These are phyloP conservation scores for Magnolia kwangsiensis DNA, from an alignment of 164 flowering plant species.

Conservation along the genomic window DNA sequence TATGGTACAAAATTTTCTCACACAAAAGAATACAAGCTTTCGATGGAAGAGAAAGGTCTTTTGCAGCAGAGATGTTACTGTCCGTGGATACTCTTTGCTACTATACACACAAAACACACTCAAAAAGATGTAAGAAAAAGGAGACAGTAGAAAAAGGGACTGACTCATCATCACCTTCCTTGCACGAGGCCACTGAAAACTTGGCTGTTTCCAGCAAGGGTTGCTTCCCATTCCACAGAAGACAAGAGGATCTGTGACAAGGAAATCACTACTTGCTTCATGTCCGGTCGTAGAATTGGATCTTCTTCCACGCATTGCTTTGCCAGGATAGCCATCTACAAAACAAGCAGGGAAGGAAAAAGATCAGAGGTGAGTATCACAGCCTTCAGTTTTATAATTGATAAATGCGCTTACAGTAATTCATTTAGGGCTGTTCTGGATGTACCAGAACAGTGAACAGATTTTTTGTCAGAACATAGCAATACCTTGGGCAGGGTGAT, in stretches of 20 bases:
- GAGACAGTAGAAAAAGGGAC: constrained; percentile 1
- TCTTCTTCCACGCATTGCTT: constrained; percentile 95
- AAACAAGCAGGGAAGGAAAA: not conserved
- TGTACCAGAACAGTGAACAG: too few relatives aligned
- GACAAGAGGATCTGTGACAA: constrained; percentile 86
- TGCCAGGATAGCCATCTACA: constrained; percentile 80
- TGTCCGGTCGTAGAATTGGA: constrained; percentile 87
- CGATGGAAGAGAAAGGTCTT: not conserved
- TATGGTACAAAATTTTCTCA: constrained; percentile 18
- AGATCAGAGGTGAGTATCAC: not conserved
- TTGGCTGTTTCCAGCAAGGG: constrained; percentile 98
- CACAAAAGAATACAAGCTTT: constrained; percentile 21
- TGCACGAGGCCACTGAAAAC: constrained; percentile 97
- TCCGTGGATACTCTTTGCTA: constrained; percentile 9
- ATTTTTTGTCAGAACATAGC: too few relatives aligned
- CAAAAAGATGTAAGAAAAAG: not conserved
- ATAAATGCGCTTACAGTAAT: too few relatives aligned
- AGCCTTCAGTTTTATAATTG: not conserved
- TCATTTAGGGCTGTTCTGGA: too few relatives aligned
- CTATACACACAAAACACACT: constrained; percentile 24
- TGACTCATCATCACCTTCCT: constrained; percentile 46
- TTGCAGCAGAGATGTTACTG: not conserved
- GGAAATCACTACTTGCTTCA: constrained; percentile 89
- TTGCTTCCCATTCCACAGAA: constrained; percentile 98
- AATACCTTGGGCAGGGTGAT: too few relatives aligned